Conservation (phyloP, 2,329 filamentous ascomycete genomes). For the Calonectria pauciramosa region DNA sequence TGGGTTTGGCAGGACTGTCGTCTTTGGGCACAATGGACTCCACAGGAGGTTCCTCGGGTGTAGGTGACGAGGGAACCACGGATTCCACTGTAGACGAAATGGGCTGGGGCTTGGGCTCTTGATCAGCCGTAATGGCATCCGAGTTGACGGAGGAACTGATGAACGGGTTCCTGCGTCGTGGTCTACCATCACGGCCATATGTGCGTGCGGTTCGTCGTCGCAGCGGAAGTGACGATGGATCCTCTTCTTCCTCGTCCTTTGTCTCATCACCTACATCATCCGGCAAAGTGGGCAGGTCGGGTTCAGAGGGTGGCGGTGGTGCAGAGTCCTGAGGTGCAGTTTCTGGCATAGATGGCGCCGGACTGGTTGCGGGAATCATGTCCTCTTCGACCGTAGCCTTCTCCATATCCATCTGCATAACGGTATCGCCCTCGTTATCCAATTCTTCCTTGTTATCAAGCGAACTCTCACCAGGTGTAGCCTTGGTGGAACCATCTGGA, state of each 20-base stretch:
- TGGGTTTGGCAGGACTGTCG: neutral
- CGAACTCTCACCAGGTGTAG: conserved; percentile 46
- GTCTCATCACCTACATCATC: conserved; percentile 34
- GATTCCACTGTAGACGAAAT: conserved; percentile 32
- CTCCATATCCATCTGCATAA: conserved; percentile 26
- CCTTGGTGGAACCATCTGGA: conserved; percentile 49
- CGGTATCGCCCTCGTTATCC: conserved; percentile 28
- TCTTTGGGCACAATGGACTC: neutral
- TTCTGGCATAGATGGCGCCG: conserved; percentile 48
- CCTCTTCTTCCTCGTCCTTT: conserved; percentile 30
- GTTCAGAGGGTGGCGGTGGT: conserved; percentile 42
- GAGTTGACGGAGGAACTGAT: conserved; percentile 50
- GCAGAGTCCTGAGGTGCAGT: conserved; percentile 37
- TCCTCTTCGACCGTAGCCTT: conserved; percentile 48
- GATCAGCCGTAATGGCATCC: conserved; percentile 33
- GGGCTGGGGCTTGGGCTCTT: conserved; percentile 24
- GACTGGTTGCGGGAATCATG: conserved; percentile 57
- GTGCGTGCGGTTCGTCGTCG: conserved; percentile 37
- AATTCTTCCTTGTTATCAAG: conserved; percentile 16
- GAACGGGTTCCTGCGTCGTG: conserved; percentile 42
- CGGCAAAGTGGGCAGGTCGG: conserved; percentile 52
- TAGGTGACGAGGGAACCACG: conserved; percentile 12
- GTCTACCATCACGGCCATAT: conserved; percentile 38
- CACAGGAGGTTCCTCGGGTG: conserved; percentile 27
- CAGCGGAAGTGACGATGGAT: conserved; percentile 47